Conservation (phyloP, 768 basidiomycete genomes). For the Ramaria rubella region DNA sequence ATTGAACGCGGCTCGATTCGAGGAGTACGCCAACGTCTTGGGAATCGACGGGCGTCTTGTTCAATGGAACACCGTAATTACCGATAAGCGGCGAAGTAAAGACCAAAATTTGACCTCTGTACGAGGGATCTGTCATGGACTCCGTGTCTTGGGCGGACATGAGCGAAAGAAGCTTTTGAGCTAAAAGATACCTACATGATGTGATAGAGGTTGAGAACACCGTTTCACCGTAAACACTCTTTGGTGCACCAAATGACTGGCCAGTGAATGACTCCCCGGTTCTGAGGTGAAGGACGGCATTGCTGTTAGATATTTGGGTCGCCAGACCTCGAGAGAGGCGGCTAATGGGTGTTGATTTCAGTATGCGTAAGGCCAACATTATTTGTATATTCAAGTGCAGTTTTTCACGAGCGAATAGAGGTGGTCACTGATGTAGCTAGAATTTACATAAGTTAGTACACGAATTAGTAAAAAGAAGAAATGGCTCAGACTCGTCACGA, state of each 20-base stretch:
- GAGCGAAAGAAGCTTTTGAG: background rate
- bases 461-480: background rate
- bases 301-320: constrained; percentile 42
- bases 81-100: constrained; percentile 98
- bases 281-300: constrained; percentile 83
- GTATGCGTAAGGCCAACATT: constrained; percentile 47
- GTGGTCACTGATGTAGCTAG: constrained; percentile 85
- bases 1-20: constrained; percentile 86
- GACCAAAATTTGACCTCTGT: constrained; percentile 95
- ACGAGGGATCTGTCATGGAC: constrained; percentile 99
- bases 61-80: constrained; percentile 93
- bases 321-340: constrained; percentile 56
- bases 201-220: constrained; percentile 99
- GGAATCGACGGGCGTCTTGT: constrained; percentile 62
- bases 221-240: constrained; percentile 89
- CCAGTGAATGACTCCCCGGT: constrained; percentile 91
- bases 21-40: constrained; percentile 82
- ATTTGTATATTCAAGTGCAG: constrained; percentile 24
- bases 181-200: constrained; percentile 60
- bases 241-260: constrained; percentile 81
- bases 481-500: constrained; percentile 70
- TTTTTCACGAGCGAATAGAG: constrained; percentile 67
- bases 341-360: constrained; percentile 43
- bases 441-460: constrained; percentile 20
- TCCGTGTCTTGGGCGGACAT: constrained; percentile 72